Evolutionary conservation across 1,139 yeast genomes (phyloP), one percentile per base, ranked within the genome.

Genomic region (Candida sojae): DNA sequence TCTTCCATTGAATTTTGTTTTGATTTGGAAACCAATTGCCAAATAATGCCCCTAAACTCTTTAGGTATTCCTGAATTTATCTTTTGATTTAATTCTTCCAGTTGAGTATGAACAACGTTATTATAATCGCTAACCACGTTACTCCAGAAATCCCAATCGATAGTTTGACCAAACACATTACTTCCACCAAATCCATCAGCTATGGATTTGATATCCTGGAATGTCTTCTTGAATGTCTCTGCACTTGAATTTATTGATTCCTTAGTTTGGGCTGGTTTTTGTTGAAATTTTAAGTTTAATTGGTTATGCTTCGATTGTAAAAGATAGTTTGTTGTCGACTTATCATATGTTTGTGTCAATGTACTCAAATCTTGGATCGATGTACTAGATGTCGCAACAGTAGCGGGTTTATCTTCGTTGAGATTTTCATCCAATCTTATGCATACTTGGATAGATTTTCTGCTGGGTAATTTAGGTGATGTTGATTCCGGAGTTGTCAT

Each of bases 131-230:
- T 82, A 7, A 90, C 90, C 12, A 91, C 88, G 37, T 73, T 73
- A 6, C 90, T 81, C 98, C 98, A 93, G 61, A 89, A 86, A 42
- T 86, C 88, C 97, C 97, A 91, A 62, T 88, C 92, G 40, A 63
- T 70, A 43, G 65, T 60, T 54, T 67, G 62, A 28, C 78, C 73
- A 12, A 49, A 42, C 6, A 39, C 39, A n/a, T 41, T 29, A 21
- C 43, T 73, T 21, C 39, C 70, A 45, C 69, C 62, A 55, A 76
- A 64, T 12, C 75, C 73, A 13, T 79, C 82, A 26, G 72, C 74
- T 31, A 79, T 77, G 45, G 68, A 72, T 48, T 77, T 77, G 47
- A 79, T 70, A 48, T 79, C 73, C 52, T 82, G 80, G 62, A 86
- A 87, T 5, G 86, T 82, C 49, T 79, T 77, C 61, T 81, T 86